Conservation (phyloP, 2,329 filamentous ascomycete genomes). For the Pestalotiopsis sp. region DNA sequence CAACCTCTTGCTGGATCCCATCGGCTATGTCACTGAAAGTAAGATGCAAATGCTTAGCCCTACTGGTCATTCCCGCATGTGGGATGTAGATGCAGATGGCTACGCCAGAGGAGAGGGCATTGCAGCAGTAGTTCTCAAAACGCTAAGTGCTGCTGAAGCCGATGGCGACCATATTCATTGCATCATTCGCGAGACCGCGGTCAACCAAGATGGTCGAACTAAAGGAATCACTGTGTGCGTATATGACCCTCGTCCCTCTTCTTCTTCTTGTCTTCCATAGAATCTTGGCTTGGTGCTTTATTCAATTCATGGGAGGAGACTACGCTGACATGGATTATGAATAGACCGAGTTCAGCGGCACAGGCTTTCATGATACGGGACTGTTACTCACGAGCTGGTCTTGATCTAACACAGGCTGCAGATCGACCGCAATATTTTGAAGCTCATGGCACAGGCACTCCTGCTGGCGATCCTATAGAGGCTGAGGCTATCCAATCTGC, state of each 20-base stretch:
- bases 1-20: not conserved
- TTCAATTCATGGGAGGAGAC: too few relatives aligned
- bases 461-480: constrained; percentile 25
- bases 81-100: constrained; percentile 47
- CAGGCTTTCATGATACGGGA: constrained; percentile 34
- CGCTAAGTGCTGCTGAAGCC: constrained; percentile 42
- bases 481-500: constrained; percentile 21
- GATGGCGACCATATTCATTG: constrained; percentile 46
- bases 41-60: constrained; percentile 28
- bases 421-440: constrained; percentile 28
- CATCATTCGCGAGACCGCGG: constrained; percentile 32
- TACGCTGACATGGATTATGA: too few relatives aligned
- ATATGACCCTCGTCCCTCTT: not conserved
- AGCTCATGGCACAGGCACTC: constrained; percentile 25
- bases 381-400: constrained; percentile 33
- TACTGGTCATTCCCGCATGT: constrained; percentile 32
- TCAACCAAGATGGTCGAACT: constrained; percentile 39
- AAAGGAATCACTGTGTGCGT: constrained; percentile 42
- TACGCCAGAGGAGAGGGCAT: constrained; percentile 54
- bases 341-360: constrained; percentile 34
- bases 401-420: constrained; percentile 15
- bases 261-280: too few relatives aligned
- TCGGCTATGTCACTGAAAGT: not conserved
- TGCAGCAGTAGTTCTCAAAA: constrained; percentile 47
- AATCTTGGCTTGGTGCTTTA: too few relatives aligned